phyloP scores from a whole-genome alignment of 371 early-diverging fungal genomes.

The Capillidium rhysosporum region DNA sequence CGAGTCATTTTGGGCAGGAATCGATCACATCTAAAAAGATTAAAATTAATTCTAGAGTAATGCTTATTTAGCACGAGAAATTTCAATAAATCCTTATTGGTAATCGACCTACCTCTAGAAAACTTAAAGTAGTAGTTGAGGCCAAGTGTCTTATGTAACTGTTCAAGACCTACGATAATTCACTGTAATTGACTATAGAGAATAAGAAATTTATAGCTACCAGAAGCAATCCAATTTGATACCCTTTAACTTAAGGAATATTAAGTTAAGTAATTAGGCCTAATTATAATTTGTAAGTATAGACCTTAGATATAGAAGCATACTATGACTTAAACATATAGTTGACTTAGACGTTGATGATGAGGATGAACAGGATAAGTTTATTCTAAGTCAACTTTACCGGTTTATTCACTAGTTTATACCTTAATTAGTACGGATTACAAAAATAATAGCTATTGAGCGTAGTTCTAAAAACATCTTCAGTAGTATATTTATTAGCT shows the following conservation, averaged over 20 bases:
- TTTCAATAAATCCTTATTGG: neutral
- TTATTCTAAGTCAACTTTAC: conserved; percentile 40
- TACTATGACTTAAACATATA: conserved; percentile 18
- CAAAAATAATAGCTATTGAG: neutral
- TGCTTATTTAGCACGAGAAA: neutral
- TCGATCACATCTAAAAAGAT: neutral
- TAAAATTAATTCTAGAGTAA: neutral
- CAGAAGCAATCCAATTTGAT: neutral
- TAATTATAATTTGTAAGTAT: neutral
- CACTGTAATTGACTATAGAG: neutral
- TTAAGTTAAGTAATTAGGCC: neutral
- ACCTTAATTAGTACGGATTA: neutral
- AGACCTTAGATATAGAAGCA: neutral
- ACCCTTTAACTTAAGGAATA: neutral
- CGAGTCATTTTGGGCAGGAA: neutral
- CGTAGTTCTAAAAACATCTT: conserved; percentile 2
- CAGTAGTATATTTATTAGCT: neutral
- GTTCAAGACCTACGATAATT: neutral
- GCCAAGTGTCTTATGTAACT: neutral
- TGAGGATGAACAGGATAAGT: conserved; percentile 38
- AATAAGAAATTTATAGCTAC: conserved; percentile 1
- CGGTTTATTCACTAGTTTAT: neutral
- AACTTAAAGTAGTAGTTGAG: neutral
- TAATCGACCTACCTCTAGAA: neutral
- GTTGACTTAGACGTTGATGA: conserved; percentile 47